phyloP scores from a whole-genome alignment of 2,329 filamentous ascomycete species.

The Elsinoe perseae region DNA sequence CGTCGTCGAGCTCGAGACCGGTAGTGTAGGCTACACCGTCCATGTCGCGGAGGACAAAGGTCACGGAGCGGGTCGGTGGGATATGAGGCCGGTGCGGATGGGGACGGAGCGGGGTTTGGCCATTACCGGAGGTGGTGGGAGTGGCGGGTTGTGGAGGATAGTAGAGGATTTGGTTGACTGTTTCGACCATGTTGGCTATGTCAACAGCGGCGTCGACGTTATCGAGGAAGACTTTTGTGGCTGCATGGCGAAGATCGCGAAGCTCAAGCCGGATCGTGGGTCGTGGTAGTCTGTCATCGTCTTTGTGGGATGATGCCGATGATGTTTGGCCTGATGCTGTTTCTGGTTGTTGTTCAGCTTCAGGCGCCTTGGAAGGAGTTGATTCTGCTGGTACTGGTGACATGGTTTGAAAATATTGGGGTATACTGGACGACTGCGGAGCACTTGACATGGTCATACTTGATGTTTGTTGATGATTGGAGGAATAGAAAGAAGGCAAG shows the following conservation, averaged over 20 bases:
- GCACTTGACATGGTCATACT: neutral
- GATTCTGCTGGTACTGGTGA: conserved; percentile 18
- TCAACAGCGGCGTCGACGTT: conserved; percentile 55
- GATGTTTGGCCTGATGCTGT: neutral
- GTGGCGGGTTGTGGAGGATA: conserved; percentile 17
- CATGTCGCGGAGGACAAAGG: conserved; percentile 71
- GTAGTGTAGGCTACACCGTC: conserved; percentile 84
- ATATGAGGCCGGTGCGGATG: conserved; percentile 25
- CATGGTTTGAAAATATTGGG: conserved; percentile 20
- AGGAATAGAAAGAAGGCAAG: neutral
- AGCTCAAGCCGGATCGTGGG: conserved; percentile 42
- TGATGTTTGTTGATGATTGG: neutral
- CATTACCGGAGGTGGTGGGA: neutral
- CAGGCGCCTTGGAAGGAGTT: conserved; percentile 16
- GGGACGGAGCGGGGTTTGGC: conserved; percentile 3
- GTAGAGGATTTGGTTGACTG: conserved; percentile 69
- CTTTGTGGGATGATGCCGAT: neutral
- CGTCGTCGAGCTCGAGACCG: conserved; percentile 65
- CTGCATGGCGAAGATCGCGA: conserved; percentile 47
- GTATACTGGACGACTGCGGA: conserved; percentile 2
- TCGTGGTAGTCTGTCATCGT: conserved; percentile 27
- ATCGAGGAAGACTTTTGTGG: conserved; percentile 58
- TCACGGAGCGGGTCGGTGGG: conserved; percentile 73
- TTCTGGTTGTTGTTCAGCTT: neutral
- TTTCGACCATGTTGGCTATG: conserved; percentile 54